Evolutionary conservation across 306 rosid species (phyloP).

Genomic region (Vigna mungo): DNA sequence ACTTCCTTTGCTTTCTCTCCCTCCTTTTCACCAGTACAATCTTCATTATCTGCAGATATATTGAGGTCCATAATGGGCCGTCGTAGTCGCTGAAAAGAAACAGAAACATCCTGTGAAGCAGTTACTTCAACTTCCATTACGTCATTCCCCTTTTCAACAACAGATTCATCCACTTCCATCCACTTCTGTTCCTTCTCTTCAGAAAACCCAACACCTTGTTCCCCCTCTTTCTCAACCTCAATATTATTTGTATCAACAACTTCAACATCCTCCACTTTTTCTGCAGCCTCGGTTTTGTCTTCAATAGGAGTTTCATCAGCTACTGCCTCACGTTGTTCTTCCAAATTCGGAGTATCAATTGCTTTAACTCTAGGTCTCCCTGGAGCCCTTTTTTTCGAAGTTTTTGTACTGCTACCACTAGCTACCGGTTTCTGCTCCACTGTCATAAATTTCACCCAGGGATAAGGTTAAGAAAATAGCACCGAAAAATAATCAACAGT

Average conservation of each 20-base stretch:
- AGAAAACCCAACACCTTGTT: conserved; percentile 34
- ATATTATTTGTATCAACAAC: conserved; percentile 31
- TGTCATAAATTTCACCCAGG: conserved; percentile 24
- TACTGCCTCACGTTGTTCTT: conserved; percentile 44
- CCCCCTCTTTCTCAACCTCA: conserved; percentile 38
- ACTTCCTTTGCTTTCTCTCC: conserved; percentile 39
- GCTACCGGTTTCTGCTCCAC: conserved; percentile 47
- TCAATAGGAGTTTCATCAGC: conserved; percentile 44
- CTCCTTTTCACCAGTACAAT: conserved; percentile 37
- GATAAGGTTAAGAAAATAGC: background rate
- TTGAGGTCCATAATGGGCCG: conserved; percentile 40
- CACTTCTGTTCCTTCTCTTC: conserved; percentile 45
- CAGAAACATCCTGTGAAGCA: conserved; percentile 45
- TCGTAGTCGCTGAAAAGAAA: conserved; percentile 37
- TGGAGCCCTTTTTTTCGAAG: conserved; percentile 40
- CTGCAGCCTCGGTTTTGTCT: conserved; percentile 29
- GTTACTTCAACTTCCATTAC: conserved; percentile 33
- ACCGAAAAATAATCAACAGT: conserved; percentile 5
- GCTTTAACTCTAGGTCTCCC: conserved; percentile 47
- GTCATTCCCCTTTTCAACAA: conserved; percentile 44
- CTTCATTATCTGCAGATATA: conserved; percentile 45
- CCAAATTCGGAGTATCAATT: conserved; percentile 40
- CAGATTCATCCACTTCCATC: conserved; percentile 49
- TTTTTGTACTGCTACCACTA: conserved; percentile 45
- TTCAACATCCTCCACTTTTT: conserved; percentile 46